A percentile compares a stretch with the other conserved stretches of the same genome.
Conservation (phyloP, 208 protist species). For the Acanthamoeba sp. region DNA sequence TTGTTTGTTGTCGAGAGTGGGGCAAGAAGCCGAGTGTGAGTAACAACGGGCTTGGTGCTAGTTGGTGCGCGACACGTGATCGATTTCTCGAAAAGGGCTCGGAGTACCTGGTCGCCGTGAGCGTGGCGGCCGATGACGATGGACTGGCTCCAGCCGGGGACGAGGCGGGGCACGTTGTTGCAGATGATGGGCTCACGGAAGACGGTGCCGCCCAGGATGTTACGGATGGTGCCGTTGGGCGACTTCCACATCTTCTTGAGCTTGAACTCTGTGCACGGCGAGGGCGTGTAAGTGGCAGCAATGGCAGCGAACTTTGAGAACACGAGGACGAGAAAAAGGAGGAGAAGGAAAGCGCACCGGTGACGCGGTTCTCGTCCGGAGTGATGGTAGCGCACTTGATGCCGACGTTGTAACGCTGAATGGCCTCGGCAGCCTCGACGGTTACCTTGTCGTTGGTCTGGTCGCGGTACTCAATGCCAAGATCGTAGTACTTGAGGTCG, state of each 20-base stretch:
- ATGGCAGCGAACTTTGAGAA: not conserved
- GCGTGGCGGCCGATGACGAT: constrained; percentile 98
- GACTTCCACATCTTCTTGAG: constrained; percentile 98
- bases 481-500: constrained; percentile 97
- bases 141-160: constrained; percentile 94
- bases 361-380: constrained; percentile 97
- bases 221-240: constrained; percentile 98
- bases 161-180: constrained; percentile 87
- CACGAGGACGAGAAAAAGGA: not conserved
- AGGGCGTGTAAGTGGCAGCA: not conserved
- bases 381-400: constrained; percentile 99
- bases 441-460: constrained; percentile 87
- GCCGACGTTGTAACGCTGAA: constrained; percentile 96
- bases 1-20: not conserved
- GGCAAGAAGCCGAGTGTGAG: too few relatives aligned
- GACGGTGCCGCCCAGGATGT: constrained; percentile 98
- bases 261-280: constrained; percentile 92
- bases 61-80: not conserved
- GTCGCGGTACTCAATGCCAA: constrained; percentile 94
- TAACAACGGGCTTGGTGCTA: not conserved
- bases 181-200: constrained; percentile 97
- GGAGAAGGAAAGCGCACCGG: constrained; percentile 79
- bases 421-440: constrained; percentile 92
- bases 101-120: constrained; percentile 93
- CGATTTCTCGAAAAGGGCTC: too few relatives aligned